A percentile compares a stretch with the other conserved stretches of the same genome.
Evolutionary conservation across 371 early-diverging fungal genomes (phyloP).

Genomic region (Rhizopus arrhizus): DNA sequence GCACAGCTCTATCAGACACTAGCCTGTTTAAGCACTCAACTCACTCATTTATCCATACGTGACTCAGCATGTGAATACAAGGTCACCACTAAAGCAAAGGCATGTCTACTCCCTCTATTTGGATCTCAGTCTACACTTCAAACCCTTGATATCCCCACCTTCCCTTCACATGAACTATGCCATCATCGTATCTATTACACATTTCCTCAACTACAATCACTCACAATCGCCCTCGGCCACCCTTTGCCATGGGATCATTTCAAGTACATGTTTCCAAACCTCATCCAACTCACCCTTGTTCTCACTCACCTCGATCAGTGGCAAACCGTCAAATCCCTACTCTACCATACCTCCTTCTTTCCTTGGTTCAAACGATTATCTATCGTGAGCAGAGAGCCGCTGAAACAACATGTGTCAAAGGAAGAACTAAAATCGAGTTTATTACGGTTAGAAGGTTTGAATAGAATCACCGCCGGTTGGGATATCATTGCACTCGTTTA

Average conservation of each 20-base stretch:
- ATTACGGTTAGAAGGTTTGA: constrained; percentile 30
- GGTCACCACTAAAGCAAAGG: background rate
- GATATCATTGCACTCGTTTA: constrained; percentile 35
- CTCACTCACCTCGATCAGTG: constrained; percentile 12
- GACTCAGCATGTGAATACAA: constrained; percentile 23
- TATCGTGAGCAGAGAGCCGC: constrained; percentile 27
- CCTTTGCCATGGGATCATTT: constrained; percentile 22
- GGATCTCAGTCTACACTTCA: constrained; percentile 16
- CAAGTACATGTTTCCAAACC: constrained; percentile 26
- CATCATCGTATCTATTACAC: background rate
- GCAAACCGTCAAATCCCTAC: constrained; percentile 26
- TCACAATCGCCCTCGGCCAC: constrained; percentile 14
- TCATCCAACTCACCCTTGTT: constrained; percentile 25
- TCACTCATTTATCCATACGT: constrained; percentile 17
- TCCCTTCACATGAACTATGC: constrained; percentile 15
- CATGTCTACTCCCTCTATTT: constrained; percentile 5
- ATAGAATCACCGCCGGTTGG: constrained; percentile 43
- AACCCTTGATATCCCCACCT: constrained; percentile 30
- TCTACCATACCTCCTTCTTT: constrained; percentile 27
- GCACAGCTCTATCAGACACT: constrained; percentile 2
- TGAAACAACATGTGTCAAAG: constrained; percentile 23
- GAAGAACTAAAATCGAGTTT: constrained; percentile 30
- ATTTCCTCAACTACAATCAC: constrained; percentile 20
- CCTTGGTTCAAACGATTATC: constrained; percentile 41
- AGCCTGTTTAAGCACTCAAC: background rate